phyloP scores from a whole-genome alignment of 2,329 filamentous ascomycete genomes.

The Ophiostoma pallidulum region DNA sequence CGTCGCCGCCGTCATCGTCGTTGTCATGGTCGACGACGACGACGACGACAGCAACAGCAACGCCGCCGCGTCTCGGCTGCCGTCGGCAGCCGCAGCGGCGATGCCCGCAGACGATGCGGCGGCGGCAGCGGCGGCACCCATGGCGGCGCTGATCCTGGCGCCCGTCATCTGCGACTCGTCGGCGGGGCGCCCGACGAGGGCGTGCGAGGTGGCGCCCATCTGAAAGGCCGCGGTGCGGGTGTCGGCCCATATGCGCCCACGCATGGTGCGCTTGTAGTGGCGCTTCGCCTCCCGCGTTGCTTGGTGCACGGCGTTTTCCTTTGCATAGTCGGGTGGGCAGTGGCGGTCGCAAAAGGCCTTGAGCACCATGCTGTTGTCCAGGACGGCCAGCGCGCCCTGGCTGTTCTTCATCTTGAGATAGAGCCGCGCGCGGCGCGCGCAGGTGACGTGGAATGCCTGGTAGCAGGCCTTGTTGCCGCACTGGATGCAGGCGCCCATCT shows the following conservation, averaged over 20 bases:
- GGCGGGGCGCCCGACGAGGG: conserved; percentile 56
- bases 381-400: conserved; percentile 65
- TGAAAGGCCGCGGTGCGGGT: conserved; percentile 76
- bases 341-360: conserved; percentile 97
- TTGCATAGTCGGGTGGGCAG: conserved; percentile 78
- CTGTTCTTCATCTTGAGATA: conserved; percentile 96
- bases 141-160: conserved; percentile 65
- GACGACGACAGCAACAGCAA: no score
- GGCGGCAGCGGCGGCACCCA: conserved; percentile 24
- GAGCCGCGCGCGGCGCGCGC: conserved; percentile 75
- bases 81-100: no score
- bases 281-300: conserved; percentile 76
- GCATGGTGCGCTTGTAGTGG: conserved; percentile 85
- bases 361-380: conserved; percentile 69
- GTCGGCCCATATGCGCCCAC: conserved; percentile 82
- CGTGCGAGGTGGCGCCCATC: conserved; percentile 60
- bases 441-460: conserved; percentile 94
- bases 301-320: conserved; percentile 72
- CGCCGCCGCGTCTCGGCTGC: neutral
- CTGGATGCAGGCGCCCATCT: conserved; percentile 97
- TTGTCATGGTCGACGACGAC: neutral
- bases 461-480: conserved; percentile 97
- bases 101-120: neutral
- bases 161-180: conserved; percentile 80
- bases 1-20: neutral